phyloP scores from a whole-genome alignment of 306 rosid genomes.

The Morella rubra region DNA sequence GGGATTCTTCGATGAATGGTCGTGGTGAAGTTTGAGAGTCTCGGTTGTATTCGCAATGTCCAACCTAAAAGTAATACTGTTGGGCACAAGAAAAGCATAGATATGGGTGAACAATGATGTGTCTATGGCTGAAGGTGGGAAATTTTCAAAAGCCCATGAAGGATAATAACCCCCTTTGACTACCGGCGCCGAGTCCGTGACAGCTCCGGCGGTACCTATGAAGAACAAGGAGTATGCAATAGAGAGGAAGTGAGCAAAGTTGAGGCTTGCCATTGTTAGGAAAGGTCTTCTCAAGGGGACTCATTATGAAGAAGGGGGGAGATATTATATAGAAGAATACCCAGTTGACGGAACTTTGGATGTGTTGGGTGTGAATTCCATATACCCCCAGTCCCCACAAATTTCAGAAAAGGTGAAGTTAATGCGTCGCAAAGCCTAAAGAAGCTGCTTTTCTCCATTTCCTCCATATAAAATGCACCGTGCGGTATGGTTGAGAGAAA shows the following conservation, averaged over 20 bases:
- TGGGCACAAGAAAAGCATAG: conserved; percentile 55
- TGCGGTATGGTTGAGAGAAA: too few relatives aligned
- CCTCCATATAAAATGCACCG: too few relatives aligned
- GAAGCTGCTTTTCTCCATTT: too few relatives aligned
- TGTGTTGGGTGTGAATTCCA: too few relatives aligned
- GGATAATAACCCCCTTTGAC: conserved; percentile 59
- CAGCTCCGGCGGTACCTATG: neutral
- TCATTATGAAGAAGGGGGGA: too few relatives aligned
- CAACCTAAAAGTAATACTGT: conserved; percentile 36
- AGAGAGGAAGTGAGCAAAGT: neutral
- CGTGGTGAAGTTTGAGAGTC: conserved; percentile 47
- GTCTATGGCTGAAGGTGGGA: conserved; percentile 64
- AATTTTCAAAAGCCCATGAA: conserved; percentile 22
- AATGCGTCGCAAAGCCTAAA: too few relatives aligned
- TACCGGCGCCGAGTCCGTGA: neutral
- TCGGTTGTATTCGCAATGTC: conserved; percentile 31
- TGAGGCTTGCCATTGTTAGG: too few relatives aligned
- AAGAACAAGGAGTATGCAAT: neutral
- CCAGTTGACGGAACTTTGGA: too few relatives aligned
- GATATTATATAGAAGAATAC: too few relatives aligned
- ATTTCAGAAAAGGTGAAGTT: too few relatives aligned
- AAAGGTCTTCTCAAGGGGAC: too few relatives aligned
- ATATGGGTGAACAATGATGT: conserved; percentile 68
- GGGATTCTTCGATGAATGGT: conserved; percentile 31
- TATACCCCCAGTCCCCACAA: too few relatives aligned